phyloP scores from a whole-genome alignment of 2,329 filamentous ascomycete species.

The Colletotrichum sp. region DNA sequence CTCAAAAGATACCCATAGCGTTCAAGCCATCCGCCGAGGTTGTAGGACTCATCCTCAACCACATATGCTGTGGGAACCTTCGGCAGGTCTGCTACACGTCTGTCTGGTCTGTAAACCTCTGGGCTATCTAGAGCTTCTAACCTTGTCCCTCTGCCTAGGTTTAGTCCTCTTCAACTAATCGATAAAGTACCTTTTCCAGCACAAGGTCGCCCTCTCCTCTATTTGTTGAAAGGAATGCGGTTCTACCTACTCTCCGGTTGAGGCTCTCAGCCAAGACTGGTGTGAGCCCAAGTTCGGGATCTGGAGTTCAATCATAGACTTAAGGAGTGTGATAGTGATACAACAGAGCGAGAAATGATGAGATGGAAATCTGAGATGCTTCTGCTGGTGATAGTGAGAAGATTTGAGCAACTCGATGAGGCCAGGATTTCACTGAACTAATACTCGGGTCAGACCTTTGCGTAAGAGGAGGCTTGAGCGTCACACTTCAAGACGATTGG shows the following conservation, averaged over 20 bases:
- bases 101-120: neutral
- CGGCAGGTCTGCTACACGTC: neutral
- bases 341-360: constrained; percentile 27
- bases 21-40: constrained; percentile 40
- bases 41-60: constrained; percentile 45
- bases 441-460: neutral
- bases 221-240: neutral
- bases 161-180: neutral
- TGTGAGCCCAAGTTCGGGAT: constrained; percentile 39
- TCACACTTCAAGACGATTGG: neutral
- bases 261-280: constrained; percentile 38
- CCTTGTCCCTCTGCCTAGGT: neutral
- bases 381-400: neutral
- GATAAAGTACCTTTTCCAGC: neutral
- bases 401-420: neutral
- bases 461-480: neutral
- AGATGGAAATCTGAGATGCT: neutral
- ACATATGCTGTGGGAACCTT: constrained; percentile 34
- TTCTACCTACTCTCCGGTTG: constrained; percentile 26
- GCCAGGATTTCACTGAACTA: neutral
- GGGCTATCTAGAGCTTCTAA: neutral
- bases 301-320: constrained; percentile 39
- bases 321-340: constrained; percentile 39
- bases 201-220: neutral
- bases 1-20: neutral